A percentile compares a stretch with the other conserved stretches of the same genome.
Conservation (phyloP, 352 stramenopile species). For the Aphanomyces invadans region DNA sequence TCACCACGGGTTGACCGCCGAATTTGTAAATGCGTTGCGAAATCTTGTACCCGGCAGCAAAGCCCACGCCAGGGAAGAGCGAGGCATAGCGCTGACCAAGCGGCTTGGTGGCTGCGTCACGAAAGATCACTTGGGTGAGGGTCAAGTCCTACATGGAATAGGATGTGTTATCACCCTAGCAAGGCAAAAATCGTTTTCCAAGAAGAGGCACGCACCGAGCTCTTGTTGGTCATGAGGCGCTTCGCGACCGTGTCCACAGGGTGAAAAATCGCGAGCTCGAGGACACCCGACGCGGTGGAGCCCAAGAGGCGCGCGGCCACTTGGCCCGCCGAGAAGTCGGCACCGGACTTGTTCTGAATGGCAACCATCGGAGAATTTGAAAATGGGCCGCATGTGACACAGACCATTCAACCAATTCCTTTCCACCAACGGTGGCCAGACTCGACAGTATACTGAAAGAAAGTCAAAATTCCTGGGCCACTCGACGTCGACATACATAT, state of each 20-base stretch:
- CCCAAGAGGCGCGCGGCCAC: constrained; percentile 81
- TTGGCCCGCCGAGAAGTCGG: constrained; percentile 32
- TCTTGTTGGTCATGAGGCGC: constrained; percentile 91
- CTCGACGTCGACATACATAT: too few species aligned
- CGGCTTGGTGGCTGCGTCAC: constrained; percentile 73
- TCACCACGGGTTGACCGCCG: constrained; percentile 89
- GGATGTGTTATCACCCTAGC: too few species aligned
- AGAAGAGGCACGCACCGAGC: constrained; percentile 25
- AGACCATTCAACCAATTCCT: too few species aligned
- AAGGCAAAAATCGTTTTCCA: too few species aligned
- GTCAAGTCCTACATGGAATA: constrained; percentile 27
- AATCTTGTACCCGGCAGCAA: constrained; percentile 94
- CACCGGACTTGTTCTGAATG: constrained; percentile 15
- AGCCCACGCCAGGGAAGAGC: constrained; percentile 89
- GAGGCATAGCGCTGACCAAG: constrained; percentile 71
- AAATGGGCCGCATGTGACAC: not conserved
- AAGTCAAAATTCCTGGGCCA: too few species aligned
- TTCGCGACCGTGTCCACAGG: constrained; percentile 93
- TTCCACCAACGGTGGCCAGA: not conserved
- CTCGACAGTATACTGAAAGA: not conserved
- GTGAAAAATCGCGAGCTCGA: constrained; percentile 93
- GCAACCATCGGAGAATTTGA: constrained; percentile 8
- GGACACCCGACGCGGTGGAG: constrained; percentile 87
- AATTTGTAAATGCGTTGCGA: constrained; percentile 97
- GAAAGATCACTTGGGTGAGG: constrained; percentile 84